phyloP scores from a whole-genome alignment of 768 basidiomycete genomes.

The Russula ochroleuca region DNA sequence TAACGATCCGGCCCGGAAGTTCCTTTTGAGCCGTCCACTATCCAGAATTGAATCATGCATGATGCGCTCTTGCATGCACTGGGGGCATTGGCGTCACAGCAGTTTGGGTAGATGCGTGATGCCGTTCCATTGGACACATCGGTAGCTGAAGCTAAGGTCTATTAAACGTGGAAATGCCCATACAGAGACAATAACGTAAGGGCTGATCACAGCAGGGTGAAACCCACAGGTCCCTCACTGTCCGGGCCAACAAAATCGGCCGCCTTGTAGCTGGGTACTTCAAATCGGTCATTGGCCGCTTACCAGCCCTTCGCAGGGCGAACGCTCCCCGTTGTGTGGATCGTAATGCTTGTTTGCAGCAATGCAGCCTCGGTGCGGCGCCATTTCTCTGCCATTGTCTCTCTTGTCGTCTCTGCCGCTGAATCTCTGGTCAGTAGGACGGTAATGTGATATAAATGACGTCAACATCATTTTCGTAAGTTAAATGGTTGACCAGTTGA shows the following conservation, averaged over 20 bases:
- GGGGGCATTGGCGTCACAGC: neutral
- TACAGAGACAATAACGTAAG: no score
- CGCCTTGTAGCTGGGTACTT: no score
- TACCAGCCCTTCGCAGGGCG: neutral
- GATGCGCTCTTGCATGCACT: neutral
- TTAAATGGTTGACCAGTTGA: neutral
- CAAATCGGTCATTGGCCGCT: neutral
- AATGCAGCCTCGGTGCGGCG: neutral
- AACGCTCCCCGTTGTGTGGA: neutral
- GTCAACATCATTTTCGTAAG: neutral
- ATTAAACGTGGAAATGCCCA: no score
- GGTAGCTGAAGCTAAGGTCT: no score
- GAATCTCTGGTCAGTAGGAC: no score
- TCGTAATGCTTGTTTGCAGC: neutral
- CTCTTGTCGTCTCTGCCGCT: no score
- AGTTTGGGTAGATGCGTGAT: neutral
- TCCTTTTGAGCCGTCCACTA: no score
- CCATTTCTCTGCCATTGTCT: neutral
- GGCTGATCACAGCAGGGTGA: no score
- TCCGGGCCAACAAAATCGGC: no score
- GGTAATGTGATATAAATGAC: no score
- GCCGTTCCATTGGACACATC: neutral
- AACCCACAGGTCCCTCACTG: no score
- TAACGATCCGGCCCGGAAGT: neutral
- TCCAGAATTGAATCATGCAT: neutral